Conservation (phyloP, 192 early-diverging fungal species). For the Diversispora epigaea region DNA sequence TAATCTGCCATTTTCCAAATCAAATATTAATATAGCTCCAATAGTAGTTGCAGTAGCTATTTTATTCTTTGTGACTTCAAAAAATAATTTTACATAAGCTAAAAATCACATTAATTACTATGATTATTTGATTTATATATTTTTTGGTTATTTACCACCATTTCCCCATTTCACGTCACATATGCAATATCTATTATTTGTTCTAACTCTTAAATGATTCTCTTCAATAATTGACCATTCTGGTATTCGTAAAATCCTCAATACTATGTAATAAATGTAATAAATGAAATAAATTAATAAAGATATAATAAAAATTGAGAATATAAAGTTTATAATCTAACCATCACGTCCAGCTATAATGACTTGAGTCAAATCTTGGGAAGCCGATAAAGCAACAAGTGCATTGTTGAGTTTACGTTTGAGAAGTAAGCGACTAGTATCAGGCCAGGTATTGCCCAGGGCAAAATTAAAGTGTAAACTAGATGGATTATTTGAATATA, state of each 20-base stretch:
- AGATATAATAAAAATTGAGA: not conserved
- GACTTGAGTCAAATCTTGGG: slow-evolving; percentile 59
- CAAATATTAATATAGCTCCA: slow-evolving; percentile 75
- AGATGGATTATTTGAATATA: too few relatives aligned
- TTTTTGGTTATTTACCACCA: slow-evolving; percentile 41
- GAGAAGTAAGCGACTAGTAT: not conserved
- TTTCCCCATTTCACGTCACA: slow-evolving; percentile 81
- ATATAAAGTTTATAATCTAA: slow-evolving; percentile 14
- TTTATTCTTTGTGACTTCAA: slow-evolving; percentile 58
- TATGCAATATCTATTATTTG: slow-evolving; percentile 53
- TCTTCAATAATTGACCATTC: slow-evolving; percentile 57
- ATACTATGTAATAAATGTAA: slow-evolving; percentile 46
- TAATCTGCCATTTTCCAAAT: slow-evolving; percentile 46
- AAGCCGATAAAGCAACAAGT: slow-evolving; percentile 54
- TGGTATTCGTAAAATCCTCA: slow-evolving; percentile 65
- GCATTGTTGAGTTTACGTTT: slow-evolving; percentile 10
- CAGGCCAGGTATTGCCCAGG: not conserved
- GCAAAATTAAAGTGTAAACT: too few relatives aligned
- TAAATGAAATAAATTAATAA: not conserved
- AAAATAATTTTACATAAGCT: not conserved
- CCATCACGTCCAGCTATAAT: slow-evolving; percentile 73
- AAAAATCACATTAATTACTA: not conserved
- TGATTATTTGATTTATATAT: not conserved
- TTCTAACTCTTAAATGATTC: slow-evolving; percentile 64
- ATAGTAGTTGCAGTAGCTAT: slow-evolving; percentile 69